Percentiles rank a stretch among this genome's conserved stretches.
phyloP scores from a whole-genome alignment of 2,329 filamentous ascomycete species.

The Cryphonectria parasitica region DNA sequence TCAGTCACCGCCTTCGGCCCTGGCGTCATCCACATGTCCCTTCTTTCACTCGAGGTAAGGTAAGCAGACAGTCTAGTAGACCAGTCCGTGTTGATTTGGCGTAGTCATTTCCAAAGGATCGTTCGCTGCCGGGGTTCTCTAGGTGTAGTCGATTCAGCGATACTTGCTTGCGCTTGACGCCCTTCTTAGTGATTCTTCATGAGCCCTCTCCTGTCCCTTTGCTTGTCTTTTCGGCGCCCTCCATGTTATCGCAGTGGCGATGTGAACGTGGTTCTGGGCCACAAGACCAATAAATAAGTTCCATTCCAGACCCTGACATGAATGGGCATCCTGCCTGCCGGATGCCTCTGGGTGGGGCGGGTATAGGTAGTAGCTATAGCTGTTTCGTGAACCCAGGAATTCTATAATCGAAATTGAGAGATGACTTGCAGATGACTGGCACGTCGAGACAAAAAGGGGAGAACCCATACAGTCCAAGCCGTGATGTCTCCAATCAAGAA shows the following conservation, averaged over 20 bases:
- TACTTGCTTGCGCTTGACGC: neutral
- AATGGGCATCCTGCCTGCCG: conserved; percentile 14
- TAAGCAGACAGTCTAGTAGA: too few species aligned
- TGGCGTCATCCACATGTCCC: neutral
- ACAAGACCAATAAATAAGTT: conserved; percentile 15
- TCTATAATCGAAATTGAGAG: conserved; percentile 23
- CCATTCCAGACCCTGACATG: conserved; percentile 18
- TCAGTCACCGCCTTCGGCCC: neutral
- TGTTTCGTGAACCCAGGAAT: conserved; percentile 23
- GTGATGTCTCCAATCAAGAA: neutral
- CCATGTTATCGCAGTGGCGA: neutral
- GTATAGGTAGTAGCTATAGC: conserved; percentile 30
- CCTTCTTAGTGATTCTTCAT: too few species aligned
- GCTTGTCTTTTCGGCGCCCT: neutral
- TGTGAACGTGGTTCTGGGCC: neutral
- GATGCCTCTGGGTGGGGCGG: conserved; percentile 27
- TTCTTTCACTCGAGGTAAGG: neutral
- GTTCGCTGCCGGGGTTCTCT: neutral
- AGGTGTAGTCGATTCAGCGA: neutral
- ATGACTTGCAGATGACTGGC: conserved; percentile 6
- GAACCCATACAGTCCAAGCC: neutral
- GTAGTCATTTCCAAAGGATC: neutral
- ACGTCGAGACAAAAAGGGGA: neutral
- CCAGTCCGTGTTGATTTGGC: too few species aligned
- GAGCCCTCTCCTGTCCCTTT: neutral